Percentiles rank a stretch among this genome's conserved stretches.
These are phyloP conservation scores for Acanthamoeba castellanii DNA, from an alignment of 208 protist species.

Conservation along the genomic window DNA sequence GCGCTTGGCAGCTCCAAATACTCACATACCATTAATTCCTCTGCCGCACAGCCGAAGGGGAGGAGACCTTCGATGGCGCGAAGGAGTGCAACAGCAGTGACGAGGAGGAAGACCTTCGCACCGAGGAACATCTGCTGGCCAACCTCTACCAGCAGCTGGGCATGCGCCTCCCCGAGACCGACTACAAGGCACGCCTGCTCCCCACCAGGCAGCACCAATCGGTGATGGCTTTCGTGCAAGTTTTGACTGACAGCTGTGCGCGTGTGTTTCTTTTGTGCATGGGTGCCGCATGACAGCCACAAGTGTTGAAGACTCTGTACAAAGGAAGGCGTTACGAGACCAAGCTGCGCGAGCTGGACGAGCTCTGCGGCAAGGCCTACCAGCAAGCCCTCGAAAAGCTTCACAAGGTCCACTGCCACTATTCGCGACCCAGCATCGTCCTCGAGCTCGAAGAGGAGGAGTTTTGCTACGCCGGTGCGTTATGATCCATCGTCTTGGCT, in stretches of 20 bases:
- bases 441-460: constrained; percentile 63
- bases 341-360: constrained; percentile 48
- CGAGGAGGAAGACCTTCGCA: background rate
- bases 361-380: constrained; percentile 67
- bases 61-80: background rate
- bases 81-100: background rate
- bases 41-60: background rate
- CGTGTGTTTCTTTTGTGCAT: too few species aligned
- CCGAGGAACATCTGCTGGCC: background rate
- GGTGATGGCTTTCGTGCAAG: too few species aligned
- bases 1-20: too few species aligned
- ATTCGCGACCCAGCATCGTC: constrained; percentile 37
- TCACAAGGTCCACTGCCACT: constrained; percentile 33
- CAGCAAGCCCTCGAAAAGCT: constrained; percentile 59
- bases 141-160: constrained; percentile 53
- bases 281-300: too few species aligned
- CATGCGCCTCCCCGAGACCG: constrained; percentile 51
- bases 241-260: too few species aligned
- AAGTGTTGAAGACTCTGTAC: constrained; percentile 70
- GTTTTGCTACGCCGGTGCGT: constrained; percentile 37
- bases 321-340: constrained; percentile 68
- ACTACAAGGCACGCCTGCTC: constrained; percentile 19
- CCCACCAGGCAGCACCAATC: too few species aligned
- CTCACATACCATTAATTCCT: too few species aligned
- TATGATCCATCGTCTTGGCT: background rate